Evolutionary conservation across 2,329 filamentous ascomycete genomes (phyloP).

Genomic region (Daldinia sp.): DNA sequence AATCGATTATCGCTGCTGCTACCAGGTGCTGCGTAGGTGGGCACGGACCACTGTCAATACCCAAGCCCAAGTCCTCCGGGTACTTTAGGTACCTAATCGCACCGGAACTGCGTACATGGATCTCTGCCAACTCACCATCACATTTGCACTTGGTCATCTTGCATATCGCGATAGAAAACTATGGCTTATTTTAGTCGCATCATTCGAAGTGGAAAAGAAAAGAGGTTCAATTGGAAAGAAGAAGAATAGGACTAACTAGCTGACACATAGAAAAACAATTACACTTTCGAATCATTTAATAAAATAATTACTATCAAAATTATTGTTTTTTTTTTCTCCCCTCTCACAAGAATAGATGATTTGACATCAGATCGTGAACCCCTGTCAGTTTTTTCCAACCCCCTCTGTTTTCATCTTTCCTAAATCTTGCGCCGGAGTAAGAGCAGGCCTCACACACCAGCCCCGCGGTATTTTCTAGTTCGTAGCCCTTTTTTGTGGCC

Average conservation of each 20-base stretch:
- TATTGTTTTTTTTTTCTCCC: not conserved
- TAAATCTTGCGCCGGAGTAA: conserved; percentile 18
- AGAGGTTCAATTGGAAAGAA: conserved; percentile 25
- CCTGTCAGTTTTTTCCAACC: conserved; percentile 46
- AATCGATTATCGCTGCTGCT: conserved; percentile 40
- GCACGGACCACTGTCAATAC: conserved; percentile 37
- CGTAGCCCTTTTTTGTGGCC: conserved; percentile 32
- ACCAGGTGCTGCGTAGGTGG: not conserved
- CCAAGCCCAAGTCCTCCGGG: not conserved
- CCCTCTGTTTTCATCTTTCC: conserved; percentile 46
- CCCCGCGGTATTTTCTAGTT: conserved; percentile 49
- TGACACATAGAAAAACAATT: conserved; percentile 5
- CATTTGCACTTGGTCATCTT: conserved; percentile 33
- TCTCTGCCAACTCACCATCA: conserved; percentile 49
- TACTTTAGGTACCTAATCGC: not conserved
- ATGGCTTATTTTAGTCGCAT: conserved; percentile 27
- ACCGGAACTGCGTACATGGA: conserved; percentile 20
- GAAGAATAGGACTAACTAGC: conserved; percentile 15
- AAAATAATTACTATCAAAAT: not conserved
- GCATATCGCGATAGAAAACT: conserved; percentile 33
- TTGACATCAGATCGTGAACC: conserved; percentile 37
- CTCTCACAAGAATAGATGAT: conserved; percentile 12
- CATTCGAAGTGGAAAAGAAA: conserved; percentile 13
- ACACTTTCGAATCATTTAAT: conserved; percentile 13
- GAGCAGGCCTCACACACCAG: conserved; percentile 42